Percentiles rank a stretch among this genome's conserved stretches.
Conservation (phyloP, 192 early-diverging fungal genomes). For the Coemansia sp. region DNA sequence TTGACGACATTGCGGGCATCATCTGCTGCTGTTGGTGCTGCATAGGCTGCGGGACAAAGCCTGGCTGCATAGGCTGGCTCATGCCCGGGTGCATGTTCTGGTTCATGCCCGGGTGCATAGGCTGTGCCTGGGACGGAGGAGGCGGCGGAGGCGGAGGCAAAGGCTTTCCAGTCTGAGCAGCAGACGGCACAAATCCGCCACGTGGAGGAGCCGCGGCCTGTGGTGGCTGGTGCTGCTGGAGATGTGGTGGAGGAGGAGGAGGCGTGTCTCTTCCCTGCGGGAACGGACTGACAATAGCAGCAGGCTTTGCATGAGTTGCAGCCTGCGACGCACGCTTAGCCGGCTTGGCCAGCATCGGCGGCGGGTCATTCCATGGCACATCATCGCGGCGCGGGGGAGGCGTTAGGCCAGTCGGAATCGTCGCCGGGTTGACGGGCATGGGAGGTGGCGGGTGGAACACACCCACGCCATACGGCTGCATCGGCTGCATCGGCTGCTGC, state of each 20-base stretch:
- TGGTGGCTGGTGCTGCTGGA: slow-evolving; percentile 3
- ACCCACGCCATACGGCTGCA: slow-evolving; percentile 2
- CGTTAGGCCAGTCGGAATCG: slow-evolving; percentile 31
- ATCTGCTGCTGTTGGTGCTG: slow-evolving; percentile 15
- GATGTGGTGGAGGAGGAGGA: slow-evolving; percentile 25
- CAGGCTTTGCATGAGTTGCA: slow-evolving; percentile 8
- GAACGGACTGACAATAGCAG: slow-evolving; percentile 39
- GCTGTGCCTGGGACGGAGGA: not conserved
- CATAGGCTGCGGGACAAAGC: slow-evolving; percentile 27
- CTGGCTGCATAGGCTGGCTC: slow-evolving; percentile 12
- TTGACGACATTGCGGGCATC: no score
- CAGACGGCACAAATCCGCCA: slow-evolving; percentile 6
- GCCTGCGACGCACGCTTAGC: slow-evolving; percentile 22
- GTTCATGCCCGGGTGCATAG: slow-evolving; percentile 31
- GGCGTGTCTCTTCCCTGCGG: slow-evolving; percentile 36
- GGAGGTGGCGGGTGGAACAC: slow-evolving; percentile 47
- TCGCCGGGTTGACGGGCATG: slow-evolving; percentile 33
- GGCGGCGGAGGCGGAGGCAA: slow-evolving; percentile 6
- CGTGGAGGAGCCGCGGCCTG: not conserved
- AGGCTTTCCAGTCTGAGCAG: slow-evolving; percentile 8
- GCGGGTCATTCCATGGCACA: slow-evolving; percentile 41
- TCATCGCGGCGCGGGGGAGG: slow-evolving; percentile 36
- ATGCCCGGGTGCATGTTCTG: slow-evolving; percentile 25
- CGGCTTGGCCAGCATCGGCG: slow-evolving; percentile 20
- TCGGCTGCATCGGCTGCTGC: not conserved